phyloP scores from a whole-genome alignment of 2,329 filamentous ascomycete species.

The Penicillium sp. region DNA sequence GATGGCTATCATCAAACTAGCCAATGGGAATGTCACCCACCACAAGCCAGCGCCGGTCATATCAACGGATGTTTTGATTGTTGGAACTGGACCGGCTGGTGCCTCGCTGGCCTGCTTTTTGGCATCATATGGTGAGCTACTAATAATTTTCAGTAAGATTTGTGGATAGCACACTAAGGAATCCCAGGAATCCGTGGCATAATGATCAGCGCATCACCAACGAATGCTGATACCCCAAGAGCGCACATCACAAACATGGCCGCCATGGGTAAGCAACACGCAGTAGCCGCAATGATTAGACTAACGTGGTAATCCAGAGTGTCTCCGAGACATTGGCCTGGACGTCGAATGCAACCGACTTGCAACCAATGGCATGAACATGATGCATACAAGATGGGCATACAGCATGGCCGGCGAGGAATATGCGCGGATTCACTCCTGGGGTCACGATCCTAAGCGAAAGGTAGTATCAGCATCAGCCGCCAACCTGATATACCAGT shows the following conservation, averaged over 20 bases:
- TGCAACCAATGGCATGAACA: constrained; percentile 42
- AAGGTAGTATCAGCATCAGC: constrained; percentile 32
- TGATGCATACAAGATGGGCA: constrained; percentile 57
- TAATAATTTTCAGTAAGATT: neutral
- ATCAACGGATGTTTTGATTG: constrained; percentile 50
- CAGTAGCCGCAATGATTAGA: neutral
- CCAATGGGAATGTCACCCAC: constrained; percentile 2
- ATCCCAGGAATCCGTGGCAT: constrained; percentile 52
- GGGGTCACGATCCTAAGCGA: constrained; percentile 51
- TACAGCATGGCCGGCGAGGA: constrained; percentile 56
- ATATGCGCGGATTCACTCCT: constrained; percentile 52
- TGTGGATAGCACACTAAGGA: neutral
- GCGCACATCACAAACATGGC: constrained; percentile 64
- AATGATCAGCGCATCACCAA: constrained; percentile 52
- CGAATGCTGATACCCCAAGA: constrained; percentile 58
- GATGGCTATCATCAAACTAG: constrained; percentile 11
- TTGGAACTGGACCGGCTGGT: constrained; percentile 57
- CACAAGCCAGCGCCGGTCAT: neutral
- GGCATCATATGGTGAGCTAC: constrained; percentile 44
- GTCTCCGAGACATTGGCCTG: constrained; percentile 54
- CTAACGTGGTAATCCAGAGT: constrained; percentile 39
- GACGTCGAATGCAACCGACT: constrained; percentile 44
- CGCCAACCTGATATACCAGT: neutral
- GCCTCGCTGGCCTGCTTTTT: constrained; percentile 58
- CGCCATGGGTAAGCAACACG: constrained; percentile 38